These are phyloP conservation scores for Cryptosporidium canis DNA, from an alignment of 169 alveolate species.

Conservation along the genomic window DNA sequence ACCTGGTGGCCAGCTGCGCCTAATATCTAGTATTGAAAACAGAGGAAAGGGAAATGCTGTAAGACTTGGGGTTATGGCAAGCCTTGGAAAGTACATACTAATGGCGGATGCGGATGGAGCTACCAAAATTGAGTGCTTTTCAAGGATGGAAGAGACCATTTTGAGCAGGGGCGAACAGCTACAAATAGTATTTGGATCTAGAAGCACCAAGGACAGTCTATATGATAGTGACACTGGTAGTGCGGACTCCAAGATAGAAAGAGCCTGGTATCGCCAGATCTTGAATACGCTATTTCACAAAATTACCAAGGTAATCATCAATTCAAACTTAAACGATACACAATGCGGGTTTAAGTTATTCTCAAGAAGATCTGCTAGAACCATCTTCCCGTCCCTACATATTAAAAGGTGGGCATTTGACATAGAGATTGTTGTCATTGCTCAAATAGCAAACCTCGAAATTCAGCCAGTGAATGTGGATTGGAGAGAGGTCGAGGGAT, in stretches of 20 bases:
- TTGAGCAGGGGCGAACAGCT: slow-evolving; percentile 70
- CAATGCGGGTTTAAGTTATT: slow-evolving; percentile 90
- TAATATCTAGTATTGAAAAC: slow-evolving; percentile 77
- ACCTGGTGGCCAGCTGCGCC: slow-evolving; percentile 73
- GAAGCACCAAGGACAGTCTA: slow-evolving; percentile 76
- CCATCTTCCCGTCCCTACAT: slow-evolving; percentile 81
- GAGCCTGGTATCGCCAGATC: slow-evolving; percentile 35
- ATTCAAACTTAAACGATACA: slow-evolving; percentile 81
- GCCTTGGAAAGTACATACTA: slow-evolving; percentile 81
- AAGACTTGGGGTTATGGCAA: slow-evolving; percentile 78
- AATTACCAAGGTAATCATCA: slow-evolving; percentile 69
- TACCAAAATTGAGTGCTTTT: slow-evolving; percentile 82
- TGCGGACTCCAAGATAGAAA: not conserved
- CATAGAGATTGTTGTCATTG: slow-evolving; percentile 84
- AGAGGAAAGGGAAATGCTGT: slow-evolving; percentile 90
- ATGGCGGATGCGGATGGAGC: slow-evolving; percentile 93
- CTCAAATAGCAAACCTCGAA: slow-evolving; percentile 77
- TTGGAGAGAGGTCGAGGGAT: slow-evolving; percentile 85
- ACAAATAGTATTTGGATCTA: slow-evolving; percentile 85
- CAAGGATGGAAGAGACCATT: slow-evolving; percentile 73
- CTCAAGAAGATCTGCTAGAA: slow-evolving; percentile 83
- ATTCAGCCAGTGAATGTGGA: slow-evolving; percentile 84
- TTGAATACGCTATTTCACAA: slow-evolving; percentile 41
- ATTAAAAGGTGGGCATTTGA: slow-evolving; percentile 92
- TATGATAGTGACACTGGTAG: slow-evolving; percentile 41